A percentile compares a stretch with the other conserved stretches of the same genome.
Conservation (phyloP, 1,284 basidiomycete genomes). For the Fomitopsis palustris region DNA sequence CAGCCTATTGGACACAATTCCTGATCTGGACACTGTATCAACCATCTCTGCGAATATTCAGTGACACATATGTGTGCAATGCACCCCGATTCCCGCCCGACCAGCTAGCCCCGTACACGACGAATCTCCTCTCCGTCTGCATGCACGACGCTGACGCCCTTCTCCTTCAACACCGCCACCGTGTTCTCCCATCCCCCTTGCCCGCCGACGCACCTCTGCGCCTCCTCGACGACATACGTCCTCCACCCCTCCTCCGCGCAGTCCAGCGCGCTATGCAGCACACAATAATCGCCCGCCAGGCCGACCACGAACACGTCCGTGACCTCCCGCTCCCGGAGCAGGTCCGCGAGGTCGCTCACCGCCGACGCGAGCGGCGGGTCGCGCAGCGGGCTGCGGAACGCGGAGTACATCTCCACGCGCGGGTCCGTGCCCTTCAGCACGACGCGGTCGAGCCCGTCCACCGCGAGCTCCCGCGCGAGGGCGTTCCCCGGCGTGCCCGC, state of each 20-base stretch:
- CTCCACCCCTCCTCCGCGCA: slow-evolving; percentile 39
- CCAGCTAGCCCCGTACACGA: slow-evolving; percentile 12
- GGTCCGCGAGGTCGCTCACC: slow-evolving; percentile 31
- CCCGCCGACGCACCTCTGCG: slow-evolving; percentile 31
- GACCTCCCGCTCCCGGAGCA: slow-evolving; percentile 34
- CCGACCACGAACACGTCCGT: slow-evolving; percentile 50
- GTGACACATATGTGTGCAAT: too few species aligned
- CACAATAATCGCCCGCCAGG: slow-evolving; percentile 63
- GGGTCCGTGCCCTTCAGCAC: slow-evolving; percentile 33
- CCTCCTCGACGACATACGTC: slow-evolving; percentile 35
- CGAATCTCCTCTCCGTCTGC: slow-evolving; percentile 23
- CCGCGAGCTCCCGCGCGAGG: slow-evolving; percentile 36
- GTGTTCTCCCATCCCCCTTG: slow-evolving; percentile 22
- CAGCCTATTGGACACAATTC: too few species aligned
- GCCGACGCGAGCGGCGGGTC: slow-evolving; percentile 29
- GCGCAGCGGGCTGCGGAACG: slow-evolving; percentile 36
- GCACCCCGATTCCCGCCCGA: too few species aligned
- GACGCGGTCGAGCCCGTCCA: slow-evolving; percentile 27
- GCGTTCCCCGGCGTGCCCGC: slow-evolving; percentile 38
- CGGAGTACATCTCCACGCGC: slow-evolving; percentile 53
- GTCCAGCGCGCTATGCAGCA: slow-evolving; percentile 41
- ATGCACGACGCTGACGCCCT: slow-evolving; percentile 24
- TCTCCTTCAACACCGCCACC: slow-evolving; percentile 20
- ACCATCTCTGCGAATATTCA: too few species aligned
- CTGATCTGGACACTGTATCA: too few species aligned